Base-by-base conservation (phyloP, 1,284 basidiomycete species). In the Trichosporon coremiiforme region DNA sequence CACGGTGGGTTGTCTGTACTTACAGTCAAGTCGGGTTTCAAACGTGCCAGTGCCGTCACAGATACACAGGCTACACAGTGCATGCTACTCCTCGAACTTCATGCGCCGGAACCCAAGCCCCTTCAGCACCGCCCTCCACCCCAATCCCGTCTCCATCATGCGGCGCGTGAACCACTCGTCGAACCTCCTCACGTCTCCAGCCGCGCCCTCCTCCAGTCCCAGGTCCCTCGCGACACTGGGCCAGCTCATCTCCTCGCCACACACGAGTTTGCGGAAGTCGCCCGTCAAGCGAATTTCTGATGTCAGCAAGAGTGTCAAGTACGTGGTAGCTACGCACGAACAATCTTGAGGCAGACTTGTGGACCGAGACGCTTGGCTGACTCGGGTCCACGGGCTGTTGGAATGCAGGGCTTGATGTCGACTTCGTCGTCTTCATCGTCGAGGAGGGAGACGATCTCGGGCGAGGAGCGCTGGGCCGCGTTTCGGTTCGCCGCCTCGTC, bases 111-210 rank as follows among this genome's bases (percentile, higher is more conserved):
- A 67, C 36, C 57, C 57, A 13, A n/a, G 8, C 20, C 53, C 13
- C 6, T 33, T 57, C n/a, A 68, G 12, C 6, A 38, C 45, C 2
- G 17, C 41, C 3, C 20, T 36, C 45, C 57, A 62, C 31, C 60
- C 60, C 13, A 53, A 20, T 13, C 67, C 67, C 7, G 20, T 53
- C 8, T 20, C 20, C 6, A 13, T 9, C 25, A 68, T 29, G 10
- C 22, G 41, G 29, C 31, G 38, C n/a, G 41, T 29, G 15, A 57
- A 15, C 45, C 60, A 68, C 41, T n/a, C 67, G 33, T 68, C 67
- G 25, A 68, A 68, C 45, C 6, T 20, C 17, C 29, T 29, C 25
- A 64, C 41, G 12, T 25, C 66, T 1, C 17, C 15, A 2, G 13
- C 15, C 1, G 29, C 31, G 5, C 15, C 10, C 15, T 53, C 41